Evolutionary conservation across 768 basidiomycete genomes (phyloP).

Genomic region (Pleurotus tuoliensis): DNA sequence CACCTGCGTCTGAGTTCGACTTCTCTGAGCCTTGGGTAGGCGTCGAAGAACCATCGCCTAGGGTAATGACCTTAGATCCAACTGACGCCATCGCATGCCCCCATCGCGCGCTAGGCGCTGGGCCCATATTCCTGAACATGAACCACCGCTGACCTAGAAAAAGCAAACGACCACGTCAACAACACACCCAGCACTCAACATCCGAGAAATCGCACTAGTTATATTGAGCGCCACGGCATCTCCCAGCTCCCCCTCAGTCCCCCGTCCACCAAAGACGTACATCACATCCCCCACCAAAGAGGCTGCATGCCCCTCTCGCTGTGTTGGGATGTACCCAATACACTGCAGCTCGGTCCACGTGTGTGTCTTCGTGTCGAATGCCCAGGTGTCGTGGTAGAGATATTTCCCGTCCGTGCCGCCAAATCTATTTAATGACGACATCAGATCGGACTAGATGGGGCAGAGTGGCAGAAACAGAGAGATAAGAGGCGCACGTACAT

Average conservation of each 20-base stretch:
- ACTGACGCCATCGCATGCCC: constrained; percentile 97
- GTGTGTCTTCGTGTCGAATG: constrained; percentile 76
- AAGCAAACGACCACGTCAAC: constrained; percentile 1
- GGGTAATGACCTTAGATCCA: constrained; percentile 83
- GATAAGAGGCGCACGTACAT: constrained; percentile 46
- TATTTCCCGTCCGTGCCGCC: constrained; percentile 97
- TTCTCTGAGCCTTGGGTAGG: constrained; percentile 42
- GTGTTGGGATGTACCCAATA: constrained; percentile 96
- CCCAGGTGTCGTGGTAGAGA: constrained; percentile 99
- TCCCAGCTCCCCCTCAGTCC: constrained; percentile 78
- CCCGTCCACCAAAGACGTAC: constrained; percentile 87
- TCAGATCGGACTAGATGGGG: not conserved
- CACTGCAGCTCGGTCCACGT: constrained; percentile 91
- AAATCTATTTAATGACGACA: constrained; percentile 50
- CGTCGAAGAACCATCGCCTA: constrained; percentile 80
- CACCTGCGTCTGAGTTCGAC: constrained; percentile 28
- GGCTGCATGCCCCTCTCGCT: constrained; percentile 94
- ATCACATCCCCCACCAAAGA: constrained; percentile 98
- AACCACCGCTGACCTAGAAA: constrained; percentile 91
- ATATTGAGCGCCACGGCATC: constrained; percentile 98
- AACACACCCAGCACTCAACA: constrained; percentile 6
- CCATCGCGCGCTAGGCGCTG: constrained; percentile 85
- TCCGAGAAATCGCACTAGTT: constrained; percentile 63
- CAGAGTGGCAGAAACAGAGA: too few relatives aligned
- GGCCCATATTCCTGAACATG: constrained; percentile 99